A percentile compares a stretch with the other conserved stretches of the same genome.
phyloP scores from a whole-genome alignment of 345 rosid genomes.

The Sapria himalayana region DNA sequence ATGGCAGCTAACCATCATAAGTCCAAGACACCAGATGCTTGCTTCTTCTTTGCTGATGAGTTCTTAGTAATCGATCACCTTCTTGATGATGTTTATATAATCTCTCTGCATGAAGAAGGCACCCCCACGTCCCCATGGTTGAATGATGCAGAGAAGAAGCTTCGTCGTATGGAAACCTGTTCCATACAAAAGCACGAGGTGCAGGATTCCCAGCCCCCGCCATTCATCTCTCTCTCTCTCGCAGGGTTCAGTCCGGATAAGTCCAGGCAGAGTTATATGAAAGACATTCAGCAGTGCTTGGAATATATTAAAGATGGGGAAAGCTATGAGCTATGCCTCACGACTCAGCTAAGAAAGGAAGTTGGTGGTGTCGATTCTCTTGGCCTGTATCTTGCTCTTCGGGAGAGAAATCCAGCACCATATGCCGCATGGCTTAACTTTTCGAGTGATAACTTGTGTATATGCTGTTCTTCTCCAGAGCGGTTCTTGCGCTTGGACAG shows the following conservation, averaged over 20 bases:
- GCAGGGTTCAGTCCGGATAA: constrained; percentile 36
- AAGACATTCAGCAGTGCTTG: constrained; percentile 50
- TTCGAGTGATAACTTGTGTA: constrained; percentile 35
- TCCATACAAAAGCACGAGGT: constrained; percentile 10
- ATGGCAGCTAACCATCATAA: constrained; percentile 40
- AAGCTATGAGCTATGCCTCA: constrained; percentile 90
- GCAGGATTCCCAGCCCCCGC: constrained; percentile 10
- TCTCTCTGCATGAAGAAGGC: constrained; percentile 35
- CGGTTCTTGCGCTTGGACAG: constrained; percentile 64
- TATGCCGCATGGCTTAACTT: constrained; percentile 89
- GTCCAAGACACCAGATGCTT: constrained; percentile 79
- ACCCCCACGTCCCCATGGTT: constrained; percentile 24
- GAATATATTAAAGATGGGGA: constrained; percentile 78
- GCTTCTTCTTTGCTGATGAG: constrained; percentile 72
- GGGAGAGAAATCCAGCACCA: constrained; percentile 84
- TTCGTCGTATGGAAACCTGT: constrained; percentile 21
- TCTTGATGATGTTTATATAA: constrained; percentile 43
- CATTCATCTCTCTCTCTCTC: constrained; percentile 10
- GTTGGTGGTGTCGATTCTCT: constrained; percentile 37
- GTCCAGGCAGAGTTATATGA: constrained; percentile 42
- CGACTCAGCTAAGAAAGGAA: constrained; percentile 43
- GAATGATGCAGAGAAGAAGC: constrained; percentile 46
- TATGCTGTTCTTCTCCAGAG: constrained; percentile 92
- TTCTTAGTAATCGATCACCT: constrained; percentile 55
- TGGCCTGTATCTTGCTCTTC: constrained; percentile 60